A percentile compares a stretch with the other conserved stretches of the same genome.
Evolutionary conservation across 495 filamentous ascomycete species (phyloP).

Genomic region (Mycothermus thermophilus): DNA sequence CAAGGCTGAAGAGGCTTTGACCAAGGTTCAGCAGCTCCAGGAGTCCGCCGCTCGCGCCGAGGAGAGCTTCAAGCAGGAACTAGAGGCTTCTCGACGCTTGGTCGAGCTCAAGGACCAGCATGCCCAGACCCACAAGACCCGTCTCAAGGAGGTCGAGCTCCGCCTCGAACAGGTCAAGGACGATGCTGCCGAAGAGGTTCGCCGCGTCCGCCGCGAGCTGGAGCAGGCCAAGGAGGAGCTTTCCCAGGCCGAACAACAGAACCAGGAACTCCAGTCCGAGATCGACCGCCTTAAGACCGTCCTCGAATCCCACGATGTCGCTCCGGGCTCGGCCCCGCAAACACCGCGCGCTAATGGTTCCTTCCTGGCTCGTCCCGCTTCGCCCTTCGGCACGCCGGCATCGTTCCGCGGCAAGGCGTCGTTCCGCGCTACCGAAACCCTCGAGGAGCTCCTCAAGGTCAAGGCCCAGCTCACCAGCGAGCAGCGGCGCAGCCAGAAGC

Average conservation of each 20-base stretch:
- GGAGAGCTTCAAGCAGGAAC: conserved; percentile 68
- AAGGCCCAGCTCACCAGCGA: conserved; percentile 46
- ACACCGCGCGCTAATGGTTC: conserved; percentile 47
- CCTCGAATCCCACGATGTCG: conserved; percentile 18
- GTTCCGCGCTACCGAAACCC: conserved; percentile 34
- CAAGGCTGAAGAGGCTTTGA: conserved; percentile 71
- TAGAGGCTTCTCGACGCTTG: conserved; percentile 65
- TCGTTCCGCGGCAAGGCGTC: conserved; percentile 33
- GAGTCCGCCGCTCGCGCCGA: conserved; percentile 65
- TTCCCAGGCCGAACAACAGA: conserved; percentile 50
- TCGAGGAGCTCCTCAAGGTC: conserved; percentile 40
- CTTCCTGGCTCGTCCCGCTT: conserved; percentile 27
- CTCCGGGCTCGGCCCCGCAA: conserved; percentile 32
- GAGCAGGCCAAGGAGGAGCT: conserved; percentile 68
- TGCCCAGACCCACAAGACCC: conserved; percentile 61
- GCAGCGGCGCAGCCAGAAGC: conserved; percentile 53
- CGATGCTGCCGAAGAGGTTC: conserved; percentile 67
- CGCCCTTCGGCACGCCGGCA: conserved; percentile 39
- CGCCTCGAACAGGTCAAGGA: conserved; percentile 66
- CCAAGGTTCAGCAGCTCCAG: conserved; percentile 68
- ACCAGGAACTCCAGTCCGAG: conserved; percentile 61
- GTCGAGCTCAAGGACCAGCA: conserved; percentile 76
- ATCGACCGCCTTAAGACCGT: conserved; percentile 46
- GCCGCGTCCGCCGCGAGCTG: conserved; percentile 60
- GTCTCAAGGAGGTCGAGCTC: conserved; percentile 69